Evolutionary conservation across 1,284 basidiomycete genomes (phyloP), one percentile per base, ranked within the genome.

Genomic region (Porodaedalea pini): DNA sequence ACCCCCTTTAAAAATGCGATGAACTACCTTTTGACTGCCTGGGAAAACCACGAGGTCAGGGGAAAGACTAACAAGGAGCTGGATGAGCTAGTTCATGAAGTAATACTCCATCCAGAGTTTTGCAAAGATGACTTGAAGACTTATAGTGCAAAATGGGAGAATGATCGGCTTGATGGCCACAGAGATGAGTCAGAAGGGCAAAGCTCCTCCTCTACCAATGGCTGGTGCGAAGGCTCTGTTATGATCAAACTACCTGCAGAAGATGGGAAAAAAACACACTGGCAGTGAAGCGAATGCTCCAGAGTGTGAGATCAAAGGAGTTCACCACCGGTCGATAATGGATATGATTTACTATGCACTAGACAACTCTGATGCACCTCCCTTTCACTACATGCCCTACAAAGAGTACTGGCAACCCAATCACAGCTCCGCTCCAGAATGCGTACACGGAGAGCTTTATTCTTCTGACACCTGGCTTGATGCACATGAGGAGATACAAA

Each of bases 391-490:
- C 7, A 23, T 56, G 2, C 71, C 71, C 29, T 71, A 63, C 55
- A 44, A 64, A 23, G 54, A 63, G 11, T 66, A 63, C 45, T 72
- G 67, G 66, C 55, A 65, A 51, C 60, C 62, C 8, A 15, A 25
- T 49, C 1, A 53, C 56, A 7, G 29, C 61, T 37, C 19, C 10
- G 1, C 51, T 51, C 2, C 59, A 0, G 63, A 68, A 50, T 64
- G 62, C 1, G 53, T 73, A 0, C 66, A 64, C 41, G 60, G 60
- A n/a, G 71, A 75, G 44, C 25, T 71, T 0, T 74, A 70, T 47
- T 67, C 60, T 5, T 68, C 69, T 0, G 62, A 68, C 53, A 63
- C 61, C 0, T 70, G 66, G 43, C 21, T 71, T 1, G 51, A 66
- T n/a, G 68, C 64, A 4, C 61, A 73, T 37, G 48, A 64, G 5